Evolutionary conservation across 176 grass and related monocot genomes (phyloP).

Genomic region (Poa annua): DNA sequence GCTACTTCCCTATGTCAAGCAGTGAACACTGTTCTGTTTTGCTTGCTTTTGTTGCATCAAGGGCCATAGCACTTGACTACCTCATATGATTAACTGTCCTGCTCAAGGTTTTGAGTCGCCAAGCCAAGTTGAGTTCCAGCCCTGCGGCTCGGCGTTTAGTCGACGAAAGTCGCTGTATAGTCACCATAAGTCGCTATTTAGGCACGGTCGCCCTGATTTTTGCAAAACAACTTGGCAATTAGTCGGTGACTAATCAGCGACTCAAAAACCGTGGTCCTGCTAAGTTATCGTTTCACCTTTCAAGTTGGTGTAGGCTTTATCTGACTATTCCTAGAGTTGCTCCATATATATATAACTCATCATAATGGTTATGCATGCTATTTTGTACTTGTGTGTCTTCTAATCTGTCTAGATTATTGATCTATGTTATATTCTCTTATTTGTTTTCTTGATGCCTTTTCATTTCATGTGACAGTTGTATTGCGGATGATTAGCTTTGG

Average conservation of each 20-base stretch:
- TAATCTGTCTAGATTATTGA: neutral
- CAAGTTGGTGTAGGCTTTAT: slow-evolving; percentile 20
- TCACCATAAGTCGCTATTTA: too few species aligned
- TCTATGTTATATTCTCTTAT: slow-evolving; percentile 1
- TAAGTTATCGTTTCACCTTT: neutral
- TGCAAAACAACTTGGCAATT: too few species aligned
- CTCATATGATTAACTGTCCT: neutral
- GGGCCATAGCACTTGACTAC: neutral
- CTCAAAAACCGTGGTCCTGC: too few species aligned
- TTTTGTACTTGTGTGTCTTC: neutral
- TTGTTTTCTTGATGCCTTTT: slow-evolving; percentile 2
- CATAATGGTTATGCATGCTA: neutral
- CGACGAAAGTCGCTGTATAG: too few species aligned
- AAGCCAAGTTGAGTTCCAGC: too few species aligned
- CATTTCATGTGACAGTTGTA: slow-evolving; percentile 53
- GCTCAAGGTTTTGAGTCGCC: neutral
- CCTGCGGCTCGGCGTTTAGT: too few species aligned
- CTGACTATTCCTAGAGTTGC: too few species aligned
- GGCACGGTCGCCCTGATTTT: too few species aligned
- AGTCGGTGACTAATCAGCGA: too few species aligned
- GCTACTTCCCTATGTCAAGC: neutral
- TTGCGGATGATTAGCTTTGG: slow-evolving; percentile 94
- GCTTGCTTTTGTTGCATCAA: slow-evolving; percentile 12
- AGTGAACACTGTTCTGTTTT: neutral
- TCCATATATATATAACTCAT: neutral